Base-by-base conservation (phyloP, 768 basidiomycete species). In the Tylopilus cervinicoccineus region DNA sequence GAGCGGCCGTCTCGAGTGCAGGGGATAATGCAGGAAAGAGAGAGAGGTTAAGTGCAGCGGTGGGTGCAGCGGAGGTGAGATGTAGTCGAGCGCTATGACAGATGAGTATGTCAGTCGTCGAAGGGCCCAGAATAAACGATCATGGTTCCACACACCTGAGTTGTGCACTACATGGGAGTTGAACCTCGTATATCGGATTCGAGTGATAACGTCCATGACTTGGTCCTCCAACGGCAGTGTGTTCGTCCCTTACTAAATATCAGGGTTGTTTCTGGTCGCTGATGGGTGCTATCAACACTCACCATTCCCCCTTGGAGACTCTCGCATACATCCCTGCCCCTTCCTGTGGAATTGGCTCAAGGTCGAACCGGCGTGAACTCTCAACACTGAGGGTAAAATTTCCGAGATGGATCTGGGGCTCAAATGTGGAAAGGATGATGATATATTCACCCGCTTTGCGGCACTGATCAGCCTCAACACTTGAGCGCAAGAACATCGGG, bases 321-420 rank as follows among this genome's bases (percentile, higher is more conserved):
- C 88, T 85, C 19, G 68, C 69, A 62, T 86, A 95, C 92, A 96
- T 90, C 0, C 93, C 94, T 0, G 93, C 90, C 0, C 92, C 93
- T 69, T 98, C 95, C 48, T 84, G 80, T 0, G 84, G 81, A 20
- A 96, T 85, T 0, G 79, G 55, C 41, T 70, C 70, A 20, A 96
- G 52, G 16, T 83, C 79, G 43, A 93, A 75, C 1, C 78, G 74
- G 48, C 65, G 62, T 1, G 82, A 77, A 47, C 85, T 79, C 42
- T 87, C 80, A 3, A 91, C 67, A 20, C 73, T 74, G 22, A 96
- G 64, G 1, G 72, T 75, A 66, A 83, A 95, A 9, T 75, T 53
- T 3, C 89, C 90, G 5, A 74, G 72, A 48, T 87, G 79, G 12
- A 69, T 70, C 39, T 61, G 64, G 1, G 91, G 84, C 51, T 89